Evolutionary conservation across 768 basidiomycete species (phyloP).

Genomic region (Serendipita indica): DNA sequence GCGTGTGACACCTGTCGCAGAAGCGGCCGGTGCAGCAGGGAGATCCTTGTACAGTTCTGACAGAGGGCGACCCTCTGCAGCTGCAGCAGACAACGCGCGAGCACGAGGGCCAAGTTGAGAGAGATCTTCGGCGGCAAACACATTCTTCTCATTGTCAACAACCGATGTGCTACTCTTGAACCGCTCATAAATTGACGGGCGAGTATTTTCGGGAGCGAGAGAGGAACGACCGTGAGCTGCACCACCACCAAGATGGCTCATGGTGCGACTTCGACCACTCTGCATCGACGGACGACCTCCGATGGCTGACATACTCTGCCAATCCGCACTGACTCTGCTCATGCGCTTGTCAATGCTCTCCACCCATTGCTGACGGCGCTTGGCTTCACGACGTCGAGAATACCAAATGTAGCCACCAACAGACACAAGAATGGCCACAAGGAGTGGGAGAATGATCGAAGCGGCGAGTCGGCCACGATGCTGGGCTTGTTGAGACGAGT

Average conservation of each 20-base stretch:
- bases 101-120: neutral
- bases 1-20: neutral
- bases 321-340: constrained; percentile 67
- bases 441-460: constrained; percentile 42
- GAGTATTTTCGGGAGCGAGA: neutral
- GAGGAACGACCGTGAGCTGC: neutral
- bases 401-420: constrained; percentile 34
- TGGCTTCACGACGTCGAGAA: constrained; percentile 34
- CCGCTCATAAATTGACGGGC: neutral
- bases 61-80: neutral
- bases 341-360: constrained; percentile 66
- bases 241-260: neutral
- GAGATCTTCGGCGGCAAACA: neutral
- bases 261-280: constrained; percentile 16
- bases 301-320: constrained; percentile 54
- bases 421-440: constrained; percentile 31
- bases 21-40: neutral
- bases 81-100: neutral
- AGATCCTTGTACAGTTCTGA: neutral
- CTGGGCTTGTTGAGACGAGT: neutral
- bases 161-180: neutral
- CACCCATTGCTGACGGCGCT: constrained; percentile 41
- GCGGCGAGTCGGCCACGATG: constrained; percentile 47
- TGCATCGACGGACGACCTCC: constrained; percentile 34
- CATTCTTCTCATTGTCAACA: neutral